Evolutionary conservation across 2,329 filamentous ascomycete species (phyloP).

Genomic region (Coleophoma crateriformis): DNA sequence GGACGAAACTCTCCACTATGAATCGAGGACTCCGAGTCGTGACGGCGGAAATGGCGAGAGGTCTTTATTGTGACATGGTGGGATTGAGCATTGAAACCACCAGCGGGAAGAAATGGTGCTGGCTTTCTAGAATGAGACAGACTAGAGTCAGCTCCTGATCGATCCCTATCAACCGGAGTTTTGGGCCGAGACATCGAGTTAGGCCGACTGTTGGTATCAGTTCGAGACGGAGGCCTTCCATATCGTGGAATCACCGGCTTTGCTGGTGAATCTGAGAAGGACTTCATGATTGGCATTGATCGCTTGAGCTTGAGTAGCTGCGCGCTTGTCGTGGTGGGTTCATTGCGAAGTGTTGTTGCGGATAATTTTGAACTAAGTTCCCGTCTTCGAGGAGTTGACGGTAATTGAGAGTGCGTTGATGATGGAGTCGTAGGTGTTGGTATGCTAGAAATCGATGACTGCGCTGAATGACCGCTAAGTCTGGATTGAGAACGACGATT

Average conservation of each 20-base stretch:
- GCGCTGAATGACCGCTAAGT: conserved; percentile 61
- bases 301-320: conserved; percentile 62
- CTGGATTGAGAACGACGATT: conserved; percentile 61
- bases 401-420: conserved; percentile 45
- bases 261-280: conserved; percentile 40
- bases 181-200: conserved; percentile 55
- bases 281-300: conserved; percentile 55
- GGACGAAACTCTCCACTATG: conserved; percentile 54
- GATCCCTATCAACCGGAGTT: conserved; percentile 59
- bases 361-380: conserved; percentile 52
- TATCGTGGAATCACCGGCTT: conserved; percentile 42
- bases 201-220: conserved; percentile 40
- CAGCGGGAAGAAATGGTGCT: conserved; percentile 74
- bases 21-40: conserved; percentile 70
- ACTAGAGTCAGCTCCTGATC: conserved; percentile 42
- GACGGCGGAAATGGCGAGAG: conserved; percentile 67
- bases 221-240: conserved; percentile 56
- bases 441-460: conserved; percentile 63
- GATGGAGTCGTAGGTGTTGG: conserved; percentile 55
- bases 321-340: conserved; percentile 59
- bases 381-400: conserved; percentile 55
- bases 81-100: conserved; percentile 66
- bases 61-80: conserved; percentile 72
- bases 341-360: conserved; percentile 46
- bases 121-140: conserved; percentile 52